phyloP scores from a whole-genome alignment of 352 stramenopile species.

The Phytophthora multivora region DNA sequence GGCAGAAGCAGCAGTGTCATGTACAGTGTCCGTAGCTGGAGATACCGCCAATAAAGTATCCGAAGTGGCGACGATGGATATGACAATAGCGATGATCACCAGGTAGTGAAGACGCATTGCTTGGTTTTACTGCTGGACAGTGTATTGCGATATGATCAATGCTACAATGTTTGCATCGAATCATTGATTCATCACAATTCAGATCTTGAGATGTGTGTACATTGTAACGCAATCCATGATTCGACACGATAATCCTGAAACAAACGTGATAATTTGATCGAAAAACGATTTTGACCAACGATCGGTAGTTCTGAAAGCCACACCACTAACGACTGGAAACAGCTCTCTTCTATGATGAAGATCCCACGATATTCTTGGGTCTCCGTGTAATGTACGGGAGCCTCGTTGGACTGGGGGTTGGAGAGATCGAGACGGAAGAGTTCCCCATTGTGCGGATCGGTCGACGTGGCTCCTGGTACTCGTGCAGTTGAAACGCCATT shows the following conservation, averaged over 20 bases:
- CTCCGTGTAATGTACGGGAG: conserved; percentile 53
- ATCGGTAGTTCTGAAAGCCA: too few species aligned
- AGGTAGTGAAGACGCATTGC: background rate
- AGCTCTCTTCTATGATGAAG: conserved; percentile 11
- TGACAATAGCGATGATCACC: background rate
- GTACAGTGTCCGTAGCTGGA: background rate
- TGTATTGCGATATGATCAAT: too few species aligned
- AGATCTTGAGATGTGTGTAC: too few species aligned
- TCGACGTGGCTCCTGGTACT: conserved; percentile 19
- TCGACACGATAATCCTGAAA: too few species aligned
- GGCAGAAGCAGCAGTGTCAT: background rate
- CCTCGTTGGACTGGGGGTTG: conserved; percentile 28
- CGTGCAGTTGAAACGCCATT: conserved; percentile 1
- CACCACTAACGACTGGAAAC: background rate
- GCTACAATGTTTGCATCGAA: too few species aligned
- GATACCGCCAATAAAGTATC: background rate
- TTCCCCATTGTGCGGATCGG: conserved; percentile 14
- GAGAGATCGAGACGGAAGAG: conserved; percentile 2
- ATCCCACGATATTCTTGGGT: conserved; percentile 18
- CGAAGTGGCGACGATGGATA: background rate
- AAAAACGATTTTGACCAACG: too few species aligned
- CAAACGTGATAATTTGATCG: too few species aligned
- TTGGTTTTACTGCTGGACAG: background rate
- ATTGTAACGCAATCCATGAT: too few species aligned
- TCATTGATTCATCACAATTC: too few species aligned